Evolutionary conservation across 2,329 filamentous ascomycete species (phyloP).

Genomic region (Xylariales sp.): DNA sequence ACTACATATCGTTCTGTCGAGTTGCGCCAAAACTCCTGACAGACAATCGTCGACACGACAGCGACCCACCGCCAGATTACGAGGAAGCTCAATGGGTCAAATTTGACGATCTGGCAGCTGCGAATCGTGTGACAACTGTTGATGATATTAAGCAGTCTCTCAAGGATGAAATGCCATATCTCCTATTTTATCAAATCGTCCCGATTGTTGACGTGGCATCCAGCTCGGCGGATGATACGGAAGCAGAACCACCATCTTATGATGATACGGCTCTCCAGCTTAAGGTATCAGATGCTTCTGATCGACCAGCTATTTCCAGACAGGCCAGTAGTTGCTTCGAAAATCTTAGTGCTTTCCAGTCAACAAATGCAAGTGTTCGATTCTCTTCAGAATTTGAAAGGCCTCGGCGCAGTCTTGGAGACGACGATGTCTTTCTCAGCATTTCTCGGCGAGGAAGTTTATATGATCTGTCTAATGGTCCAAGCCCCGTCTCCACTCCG

Average conservation of each 20-base stretch:
- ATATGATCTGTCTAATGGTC: slow-evolving; percentile 39
- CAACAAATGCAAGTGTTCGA: slow-evolving; percentile 43
- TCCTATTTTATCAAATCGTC: slow-evolving; percentile 92
- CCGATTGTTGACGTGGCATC: slow-evolving; percentile 70
- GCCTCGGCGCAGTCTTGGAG: slow-evolving; percentile 43
- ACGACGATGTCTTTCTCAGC: slow-evolving; percentile 32
- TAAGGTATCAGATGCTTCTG: slow-evolving; percentile 24
- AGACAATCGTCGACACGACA: slow-evolving; percentile 52
- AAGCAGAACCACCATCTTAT: slow-evolving; percentile 55
- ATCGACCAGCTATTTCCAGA: slow-evolving; percentile 24
- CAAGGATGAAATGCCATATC: slow-evolving; percentile 84
- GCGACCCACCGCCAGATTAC: slow-evolving; percentile 59
- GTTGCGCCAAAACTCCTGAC: slow-evolving; percentile 62
- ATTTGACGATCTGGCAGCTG: slow-evolving; percentile 77
- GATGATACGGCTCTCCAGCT: slow-evolving; percentile 43
- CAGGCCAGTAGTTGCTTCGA: slow-evolving; percentile 43
- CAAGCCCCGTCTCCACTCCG: slow-evolving; percentile 30
- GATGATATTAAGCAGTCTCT: slow-evolving; percentile 74
- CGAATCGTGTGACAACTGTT: slow-evolving; percentile 68
- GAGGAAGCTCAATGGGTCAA: slow-evolving; percentile 78
- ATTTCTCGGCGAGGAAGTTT: slow-evolving; percentile 44
- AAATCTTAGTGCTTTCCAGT: slow-evolving; percentile 25
- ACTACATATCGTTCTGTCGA: slow-evolving; percentile 84
- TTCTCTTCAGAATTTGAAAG: slow-evolving; percentile 52
- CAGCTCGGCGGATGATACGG: slow-evolving; percentile 41